Base-by-base conservation (phyloP, 139 green algal species). In the Closterium sp. region DNA sequence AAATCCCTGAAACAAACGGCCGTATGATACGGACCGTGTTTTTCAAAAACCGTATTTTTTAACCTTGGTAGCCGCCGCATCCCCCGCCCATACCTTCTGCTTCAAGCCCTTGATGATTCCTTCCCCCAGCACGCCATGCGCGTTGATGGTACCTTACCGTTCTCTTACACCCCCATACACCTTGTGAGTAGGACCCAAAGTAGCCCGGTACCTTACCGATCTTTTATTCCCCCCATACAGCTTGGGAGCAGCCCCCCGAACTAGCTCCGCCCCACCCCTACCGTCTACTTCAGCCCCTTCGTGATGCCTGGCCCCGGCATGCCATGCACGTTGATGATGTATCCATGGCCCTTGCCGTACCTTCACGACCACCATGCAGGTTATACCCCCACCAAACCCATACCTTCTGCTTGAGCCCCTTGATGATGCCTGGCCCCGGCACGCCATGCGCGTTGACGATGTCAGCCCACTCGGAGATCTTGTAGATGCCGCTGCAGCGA, bases 401-500 rank as follows among this genome's bases (percentile, higher is more conserved):
- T 84, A 98, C 97, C 64, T 93, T 95, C 33, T 66, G 33, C 91
- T 98, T 98, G 12, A 99, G 96, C 7, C 98, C 98, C 84, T 99
- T 96, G 87, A 99, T 98, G 94, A 99, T 99, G 84, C 97, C 97
- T 1, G 97, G 95, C 1, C 98, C 98, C n/a, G 97, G 94, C 88
- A 99, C 96, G 69, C 99, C 94, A 95, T 99, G 98, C n/a, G 98
- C 98, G 91, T 99, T 99, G 33, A 97, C 98, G 90, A 99, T 98
- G 95, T 99, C 94, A 0, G 95, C 96, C 98, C 98, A 99, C 92
- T 99, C 96, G 6, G 98, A 95, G 91, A 98, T 98, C 34, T 95
- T 96, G 95, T 98, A 97, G 9, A 98, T 95, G 90, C 97, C 97
- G 36, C 95, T 94, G 86, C 91, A 93, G 35, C 8, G 55, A 81